phyloP scores from a whole-genome alignment of 2,329 filamentous ascomycete genomes.

The Camptophora hylomeconis region DNA sequence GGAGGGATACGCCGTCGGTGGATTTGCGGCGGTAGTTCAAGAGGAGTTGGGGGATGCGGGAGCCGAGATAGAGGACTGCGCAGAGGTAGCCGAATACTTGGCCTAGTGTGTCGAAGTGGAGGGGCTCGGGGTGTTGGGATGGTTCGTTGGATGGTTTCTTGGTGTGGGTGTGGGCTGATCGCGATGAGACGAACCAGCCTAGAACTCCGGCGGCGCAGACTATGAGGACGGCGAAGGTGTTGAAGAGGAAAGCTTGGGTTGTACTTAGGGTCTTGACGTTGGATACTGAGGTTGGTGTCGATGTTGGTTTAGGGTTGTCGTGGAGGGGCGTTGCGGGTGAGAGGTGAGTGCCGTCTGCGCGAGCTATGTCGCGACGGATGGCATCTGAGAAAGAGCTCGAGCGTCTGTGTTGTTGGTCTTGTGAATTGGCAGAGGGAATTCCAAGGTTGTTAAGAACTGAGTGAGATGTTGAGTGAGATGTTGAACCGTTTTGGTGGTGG shows the following conservation, averaged over 20 bases:
- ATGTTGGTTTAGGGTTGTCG: conserved; percentile 30
- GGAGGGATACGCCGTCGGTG: conserved; percentile 81
- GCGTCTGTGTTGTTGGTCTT: not conserved
- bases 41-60: conserved; percentile 76
- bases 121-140: conserved; percentile 27
- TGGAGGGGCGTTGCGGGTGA: conserved; percentile 75
- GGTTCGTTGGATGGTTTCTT: conserved; percentile 23
- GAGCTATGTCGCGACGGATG: conserved; percentile 16
- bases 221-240: conserved; percentile 60
- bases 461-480: not conserved
- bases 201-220: conserved; percentile 72
- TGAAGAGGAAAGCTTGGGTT: conserved; percentile 49
- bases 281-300: conserved; percentile 17
- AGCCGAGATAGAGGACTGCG: conserved; percentile 76
- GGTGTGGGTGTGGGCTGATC: conserved; percentile 23
- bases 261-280: conserved; percentile 26
- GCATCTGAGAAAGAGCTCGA: conserved; percentile 6
- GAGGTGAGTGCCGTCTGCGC: conserved; percentile 51
- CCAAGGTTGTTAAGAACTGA: no score
- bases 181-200: conserved; percentile 61
- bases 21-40: conserved; percentile 87
- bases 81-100: conserved; percentile 93
- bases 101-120: conserved; percentile 62
- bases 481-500: not conserved
- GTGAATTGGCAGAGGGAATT: not conserved